phyloP scores from a whole-genome alignment of 352 stramenopile species.

The Phytophthora cryptogea region DNA sequence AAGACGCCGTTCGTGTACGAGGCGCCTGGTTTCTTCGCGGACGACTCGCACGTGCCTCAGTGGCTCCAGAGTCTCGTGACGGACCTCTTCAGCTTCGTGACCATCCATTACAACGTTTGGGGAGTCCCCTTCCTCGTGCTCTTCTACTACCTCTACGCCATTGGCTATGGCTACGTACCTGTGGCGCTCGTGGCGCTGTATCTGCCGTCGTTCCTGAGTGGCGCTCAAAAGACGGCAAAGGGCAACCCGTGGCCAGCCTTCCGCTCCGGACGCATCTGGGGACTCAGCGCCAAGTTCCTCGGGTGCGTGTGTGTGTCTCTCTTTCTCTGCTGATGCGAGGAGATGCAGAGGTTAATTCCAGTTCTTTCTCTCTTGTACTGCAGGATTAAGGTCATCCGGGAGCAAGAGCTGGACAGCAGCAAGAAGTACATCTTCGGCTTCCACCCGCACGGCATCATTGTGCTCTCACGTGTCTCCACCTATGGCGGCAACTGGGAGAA shows the following conservation, averaged over 20 bases:
- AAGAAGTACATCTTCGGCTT: constrained; percentile 83
- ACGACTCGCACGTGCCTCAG: constrained; percentile 41
- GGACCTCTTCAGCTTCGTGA: constrained; percentile 62
- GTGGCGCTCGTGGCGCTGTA: constrained; percentile 62
- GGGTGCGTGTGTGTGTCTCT: constrained; percentile 31
- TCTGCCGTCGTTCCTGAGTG: constrained; percentile 65
- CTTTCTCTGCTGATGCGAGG: not conserved
- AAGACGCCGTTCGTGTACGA: constrained; percentile 45
- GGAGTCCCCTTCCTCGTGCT: constrained; percentile 47
- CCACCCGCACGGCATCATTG: constrained; percentile 78
- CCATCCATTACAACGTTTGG: constrained; percentile 83
- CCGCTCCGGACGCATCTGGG: constrained; percentile 52
- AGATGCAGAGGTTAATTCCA: not conserved
- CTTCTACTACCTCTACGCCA: constrained; percentile 69
- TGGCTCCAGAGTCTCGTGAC: constrained; percentile 48
- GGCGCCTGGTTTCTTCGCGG: constrained; percentile 48
- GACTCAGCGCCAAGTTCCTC: constrained; percentile 54
- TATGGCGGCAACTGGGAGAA: constrained; percentile 76
- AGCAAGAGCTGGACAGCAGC: constrained; percentile 57
- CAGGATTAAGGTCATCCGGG: constrained; percentile 63
- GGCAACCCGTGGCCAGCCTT: constrained; percentile 59
- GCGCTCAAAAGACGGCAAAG: constrained; percentile 54
- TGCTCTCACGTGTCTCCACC: constrained; percentile 69
- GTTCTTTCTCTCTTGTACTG: not conserved
- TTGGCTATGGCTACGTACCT: constrained; percentile 57